A percentile compares a stretch with the other conserved stretches of the same genome.
Evolutionary conservation across 1,284 basidiomycete species (phyloP).

Genomic region (Boletus smithii): DNA sequence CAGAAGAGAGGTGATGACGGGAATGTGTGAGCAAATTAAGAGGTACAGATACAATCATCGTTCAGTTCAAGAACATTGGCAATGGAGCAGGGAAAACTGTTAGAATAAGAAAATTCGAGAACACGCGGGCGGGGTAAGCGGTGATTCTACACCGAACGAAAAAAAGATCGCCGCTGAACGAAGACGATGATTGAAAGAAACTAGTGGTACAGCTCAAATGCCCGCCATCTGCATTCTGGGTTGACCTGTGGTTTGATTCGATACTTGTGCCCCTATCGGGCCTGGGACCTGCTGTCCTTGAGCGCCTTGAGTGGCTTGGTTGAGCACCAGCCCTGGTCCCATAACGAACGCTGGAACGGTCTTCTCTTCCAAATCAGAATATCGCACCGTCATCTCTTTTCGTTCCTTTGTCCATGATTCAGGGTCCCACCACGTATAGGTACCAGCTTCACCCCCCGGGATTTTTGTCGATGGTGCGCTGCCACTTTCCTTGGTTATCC

Average conservation of each 20-base stretch:
- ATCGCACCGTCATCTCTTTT: conserved; percentile 85
- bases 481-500: conserved; percentile 92
- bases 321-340: conserved; percentile 51
- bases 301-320: conserved; percentile 25
- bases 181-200: conserved; percentile 9
- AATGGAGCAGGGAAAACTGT: conserved; percentile 18
- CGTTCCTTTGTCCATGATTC: conserved; percentile 84
- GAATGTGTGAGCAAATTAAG: conserved; percentile 33
- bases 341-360: conserved; percentile 57
- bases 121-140: conserved; percentile 5
- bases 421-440: conserved; percentile 91
- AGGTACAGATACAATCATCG: conserved; percentile 40
- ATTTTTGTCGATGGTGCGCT: conserved; percentile 84
- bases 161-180: conserved; percentile 15
- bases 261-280: conserved; percentile 29
- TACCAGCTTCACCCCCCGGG: conserved; percentile 84
- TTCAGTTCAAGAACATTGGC: conserved; percentile 35
- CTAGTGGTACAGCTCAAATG: conserved; percentile 30
- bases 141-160: conserved; percentile 10
- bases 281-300: conserved; percentile 33
- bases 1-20: conserved; percentile 13
- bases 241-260: conserved; percentile 27
- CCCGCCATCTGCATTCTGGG: conserved; percentile 36
- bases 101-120: conserved; percentile 22
- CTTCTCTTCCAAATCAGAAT: conserved; percentile 86